phyloP scores from a whole-genome alignment of 345 rosid genomes.

The Corchorus olitorius region DNA sequence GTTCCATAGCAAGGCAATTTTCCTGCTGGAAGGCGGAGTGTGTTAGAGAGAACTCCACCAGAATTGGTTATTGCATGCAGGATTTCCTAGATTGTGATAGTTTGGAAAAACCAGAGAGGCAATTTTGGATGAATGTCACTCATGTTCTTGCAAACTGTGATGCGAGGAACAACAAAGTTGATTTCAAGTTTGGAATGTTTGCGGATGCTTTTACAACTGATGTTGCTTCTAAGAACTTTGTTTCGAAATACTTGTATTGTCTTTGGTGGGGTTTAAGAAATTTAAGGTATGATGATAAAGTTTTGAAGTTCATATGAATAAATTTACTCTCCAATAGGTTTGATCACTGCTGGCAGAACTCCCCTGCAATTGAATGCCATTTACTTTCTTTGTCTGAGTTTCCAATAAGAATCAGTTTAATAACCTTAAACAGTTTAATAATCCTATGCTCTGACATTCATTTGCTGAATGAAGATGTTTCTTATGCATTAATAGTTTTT shows the following conservation, averaged over 20 bases:
- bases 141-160: constrained; percentile 56
- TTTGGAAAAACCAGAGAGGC: constrained; percentile 42
- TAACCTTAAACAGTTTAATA: too few species aligned
- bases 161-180: constrained; percentile 40
- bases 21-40: constrained; percentile 74
- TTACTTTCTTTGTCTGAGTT: too few species aligned
- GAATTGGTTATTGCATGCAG: too few species aligned
- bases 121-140: constrained; percentile 71
- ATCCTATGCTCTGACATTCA: too few species aligned
- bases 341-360: too few species aligned
- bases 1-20: constrained; percentile 73
- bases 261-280: constrained; percentile 47
- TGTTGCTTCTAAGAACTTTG: constrained; percentile 56
- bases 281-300: constrained; percentile 48
- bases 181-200: constrained; percentile 76
- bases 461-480: too few species aligned
- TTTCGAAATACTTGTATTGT: constrained; percentile 47
- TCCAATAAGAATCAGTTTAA: too few species aligned
- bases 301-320: constrained; percentile 64
- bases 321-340: too few species aligned
- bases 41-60: not conserved
- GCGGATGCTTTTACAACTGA: constrained; percentile 67
- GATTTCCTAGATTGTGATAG: too few species aligned
- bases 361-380: too few species aligned
- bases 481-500: too few species aligned